A percentile compares a stretch with the other conserved stretches of the same genome.
These are phyloP conservation scores for Ogataea henricii DNA, from an alignment of 805 yeast species.

Conservation along the genomic window DNA sequence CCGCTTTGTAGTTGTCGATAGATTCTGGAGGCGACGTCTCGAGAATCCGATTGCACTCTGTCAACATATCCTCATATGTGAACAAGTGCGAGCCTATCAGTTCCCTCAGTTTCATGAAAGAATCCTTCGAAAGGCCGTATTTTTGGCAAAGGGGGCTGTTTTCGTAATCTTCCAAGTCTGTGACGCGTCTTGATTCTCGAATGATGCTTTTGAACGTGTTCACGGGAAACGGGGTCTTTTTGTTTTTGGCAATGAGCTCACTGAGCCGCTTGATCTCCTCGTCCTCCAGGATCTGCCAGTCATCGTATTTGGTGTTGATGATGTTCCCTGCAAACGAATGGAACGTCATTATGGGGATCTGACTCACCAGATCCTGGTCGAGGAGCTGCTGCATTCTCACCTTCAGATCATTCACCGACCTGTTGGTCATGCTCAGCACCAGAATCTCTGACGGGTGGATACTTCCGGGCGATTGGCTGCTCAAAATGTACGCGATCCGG, in stretches of 20 bases:
- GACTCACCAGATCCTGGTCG: constrained; percentile 36
- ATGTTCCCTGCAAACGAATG: constrained; percentile 61
- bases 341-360: constrained; percentile 55
- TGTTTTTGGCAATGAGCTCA: constrained; percentile 11
- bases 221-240: constrained; percentile 7
- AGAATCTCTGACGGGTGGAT: constrained; percentile 56
- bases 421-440: constrained; percentile 67
- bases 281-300: constrained; percentile 53
- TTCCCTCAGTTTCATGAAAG: constrained; percentile 16
- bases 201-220: constrained; percentile 19
- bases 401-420: constrained; percentile 56
- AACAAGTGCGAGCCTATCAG: constrained; percentile 25
- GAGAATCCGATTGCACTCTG: constrained; percentile 24
- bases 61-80: constrained; percentile 28
- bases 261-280: constrained; percentile 25
- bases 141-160: constrained; percentile 7
- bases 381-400: constrained; percentile 34
- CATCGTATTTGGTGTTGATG: constrained; percentile 39
- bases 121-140: constrained; percentile 13
- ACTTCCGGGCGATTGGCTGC: constrained; percentile 27
- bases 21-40: constrained; percentile 22
- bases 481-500: constrained; percentile 51
- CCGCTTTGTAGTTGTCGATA: constrained; percentile 35
- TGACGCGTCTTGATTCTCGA: constrained; percentile 14
- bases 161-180: constrained; percentile 14